These are phyloP conservation scores for Botrytis medusae DNA, from an alignment of 2,329 filamentous ascomycete genomes.

Conservation along the genomic window DNA sequence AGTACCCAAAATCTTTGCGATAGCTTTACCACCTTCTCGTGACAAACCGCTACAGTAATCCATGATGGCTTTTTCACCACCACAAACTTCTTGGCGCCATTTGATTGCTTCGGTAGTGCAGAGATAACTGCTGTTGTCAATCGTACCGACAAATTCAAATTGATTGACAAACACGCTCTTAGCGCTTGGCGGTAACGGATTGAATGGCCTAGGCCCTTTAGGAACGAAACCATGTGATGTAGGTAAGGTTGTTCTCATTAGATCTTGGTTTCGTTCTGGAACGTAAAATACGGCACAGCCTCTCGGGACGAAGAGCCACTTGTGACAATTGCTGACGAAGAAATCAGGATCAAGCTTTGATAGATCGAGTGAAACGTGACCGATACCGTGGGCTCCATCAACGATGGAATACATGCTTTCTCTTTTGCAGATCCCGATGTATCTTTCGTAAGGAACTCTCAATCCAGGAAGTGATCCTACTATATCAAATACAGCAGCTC, in stretches of 20 bases:
- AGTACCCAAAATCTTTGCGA: conserved; percentile 66
- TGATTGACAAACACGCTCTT: conserved; percentile 61
- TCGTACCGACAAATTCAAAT: conserved; percentile 76
- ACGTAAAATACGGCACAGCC: conserved; percentile 81
- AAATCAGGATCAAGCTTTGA: conserved; percentile 72
- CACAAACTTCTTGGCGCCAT: conserved; percentile 68
- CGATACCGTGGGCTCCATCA: conserved; percentile 83
- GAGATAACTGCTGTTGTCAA: conserved; percentile 70
- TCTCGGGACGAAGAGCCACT: conserved; percentile 83
- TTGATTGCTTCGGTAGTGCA: conserved; percentile 69
- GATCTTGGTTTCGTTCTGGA: conserved; percentile 69
- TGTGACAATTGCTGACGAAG: conserved; percentile 83
- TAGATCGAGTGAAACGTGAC: conserved; percentile 74
- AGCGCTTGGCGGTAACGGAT: conserved; percentile 44
- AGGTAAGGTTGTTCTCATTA: conserved; percentile 73
- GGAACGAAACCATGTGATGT: conserved; percentile 78
- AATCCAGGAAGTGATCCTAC: conserved; percentile 78
- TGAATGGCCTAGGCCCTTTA: conserved; percentile 30
- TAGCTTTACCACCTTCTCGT: conserved; percentile 58
- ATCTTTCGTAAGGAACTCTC: conserved; percentile 71
- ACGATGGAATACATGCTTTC: conserved; percentile 65
- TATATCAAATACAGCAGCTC: conserved; percentile 74
- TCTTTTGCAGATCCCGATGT: conserved; percentile 64
- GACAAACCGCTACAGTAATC: conserved; percentile 64
- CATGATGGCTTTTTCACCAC: conserved; percentile 70